These are phyloP conservation scores for Aspergillus carlsbadensis DNA, from an alignment of 495 filamentous ascomycete species.

Conservation along the genomic window DNA sequence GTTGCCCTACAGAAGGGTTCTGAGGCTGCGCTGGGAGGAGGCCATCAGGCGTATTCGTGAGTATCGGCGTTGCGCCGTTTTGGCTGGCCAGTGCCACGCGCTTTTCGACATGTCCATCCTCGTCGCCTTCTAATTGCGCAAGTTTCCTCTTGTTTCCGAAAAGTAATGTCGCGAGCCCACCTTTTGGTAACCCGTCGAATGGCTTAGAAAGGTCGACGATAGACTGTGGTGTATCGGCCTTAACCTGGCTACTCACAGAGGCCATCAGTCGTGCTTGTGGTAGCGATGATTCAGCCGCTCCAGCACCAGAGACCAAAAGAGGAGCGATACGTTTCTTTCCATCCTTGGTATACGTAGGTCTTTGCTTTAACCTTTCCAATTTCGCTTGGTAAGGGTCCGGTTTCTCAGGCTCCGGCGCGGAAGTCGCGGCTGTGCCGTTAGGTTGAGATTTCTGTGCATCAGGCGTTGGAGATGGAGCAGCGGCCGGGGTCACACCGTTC, in stretches of 20 bases:
- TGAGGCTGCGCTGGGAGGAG: constrained; percentile 63
- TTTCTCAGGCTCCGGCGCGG: constrained; percentile 51
- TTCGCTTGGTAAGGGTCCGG: constrained; percentile 63
- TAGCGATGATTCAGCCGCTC: constrained; percentile 79
- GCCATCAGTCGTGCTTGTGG: constrained; percentile 81
- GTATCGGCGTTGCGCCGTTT: constrained; percentile 68
- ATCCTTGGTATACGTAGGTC: constrained; percentile 93
- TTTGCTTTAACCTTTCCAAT: constrained; percentile 78
- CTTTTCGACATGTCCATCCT: constrained; percentile 67
- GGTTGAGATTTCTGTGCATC: constrained; percentile 39
- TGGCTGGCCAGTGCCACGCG: constrained; percentile 54
- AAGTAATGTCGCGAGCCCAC: constrained; percentile 79
- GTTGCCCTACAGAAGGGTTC: constrained; percentile 54
- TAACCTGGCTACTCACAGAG: constrained; percentile 54
- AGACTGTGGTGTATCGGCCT: constrained; percentile 75
- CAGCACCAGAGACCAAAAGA: constrained; percentile 81
- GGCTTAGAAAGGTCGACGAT: constrained; percentile 91
- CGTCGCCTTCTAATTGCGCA: constrained; percentile 61
- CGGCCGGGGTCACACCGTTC: constrained; percentile 45
- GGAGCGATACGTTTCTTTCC: constrained; percentile 95
- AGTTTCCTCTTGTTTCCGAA: constrained; percentile 92
- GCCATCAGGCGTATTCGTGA: constrained; percentile 74
- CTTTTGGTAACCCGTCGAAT: constrained; percentile 88
- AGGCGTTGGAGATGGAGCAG: constrained; percentile 32
- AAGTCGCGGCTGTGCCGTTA: constrained; percentile 36